These are phyloP conservation scores for Botrytis tulipae DNA, from an alignment of 2,329 filamentous ascomycete species.

Conservation along the genomic window DNA sequence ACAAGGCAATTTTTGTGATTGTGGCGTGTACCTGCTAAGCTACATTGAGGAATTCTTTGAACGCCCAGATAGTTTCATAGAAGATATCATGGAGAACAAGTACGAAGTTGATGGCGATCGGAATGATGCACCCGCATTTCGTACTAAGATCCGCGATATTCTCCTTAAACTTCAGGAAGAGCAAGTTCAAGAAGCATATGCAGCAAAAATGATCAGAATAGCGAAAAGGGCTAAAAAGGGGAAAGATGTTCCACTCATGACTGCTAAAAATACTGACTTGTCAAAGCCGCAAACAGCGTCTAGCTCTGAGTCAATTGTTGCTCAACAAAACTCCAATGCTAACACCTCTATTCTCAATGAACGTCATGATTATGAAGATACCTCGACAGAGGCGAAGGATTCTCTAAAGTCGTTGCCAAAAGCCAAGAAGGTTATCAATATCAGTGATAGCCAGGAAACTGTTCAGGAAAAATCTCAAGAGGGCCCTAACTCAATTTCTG, in stretches of 20 bases:
- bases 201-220: neutral
- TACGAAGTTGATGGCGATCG: conserved; percentile 54
- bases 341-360: neutral
- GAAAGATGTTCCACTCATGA: neutral
- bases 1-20: conserved; percentile 85
- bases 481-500: neutral
- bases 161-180: conserved; percentile 62
- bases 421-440: neutral
- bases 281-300: neutral
- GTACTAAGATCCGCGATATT: conserved; percentile 62
- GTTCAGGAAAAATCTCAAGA: neutral
- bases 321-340: neutral
- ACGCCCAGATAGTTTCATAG: conserved; percentile 68
- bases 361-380: neutral
- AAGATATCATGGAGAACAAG: conserved; percentile 59
- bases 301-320: conserved; percentile 15
- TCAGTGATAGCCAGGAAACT: conserved; percentile 15
- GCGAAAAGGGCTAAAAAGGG: neutral
- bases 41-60: conserved; percentile 82
- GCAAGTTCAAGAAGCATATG: conserved; percentile 41
- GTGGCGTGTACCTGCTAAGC: conserved; percentile 80
- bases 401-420: neutral
- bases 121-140: conserved; percentile 55
- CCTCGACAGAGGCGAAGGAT: neutral
- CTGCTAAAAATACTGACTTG: neutral